Evolutionary conservation across 768 basidiomycete species (phyloP).

Genomic region (Lactarius sp.): DNA sequence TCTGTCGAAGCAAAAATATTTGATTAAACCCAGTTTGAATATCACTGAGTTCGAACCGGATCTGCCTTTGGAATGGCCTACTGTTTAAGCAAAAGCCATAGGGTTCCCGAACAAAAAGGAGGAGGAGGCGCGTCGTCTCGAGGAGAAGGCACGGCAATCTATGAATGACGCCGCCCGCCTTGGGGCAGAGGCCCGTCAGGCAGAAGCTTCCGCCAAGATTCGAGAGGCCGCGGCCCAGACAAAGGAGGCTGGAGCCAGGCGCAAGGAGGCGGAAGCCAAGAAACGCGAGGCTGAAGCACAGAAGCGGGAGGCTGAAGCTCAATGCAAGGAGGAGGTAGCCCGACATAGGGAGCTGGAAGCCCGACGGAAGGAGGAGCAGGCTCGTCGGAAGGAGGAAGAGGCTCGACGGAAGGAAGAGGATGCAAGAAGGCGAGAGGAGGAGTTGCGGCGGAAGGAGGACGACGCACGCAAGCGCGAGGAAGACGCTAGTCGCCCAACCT

Average conservation of each 20-base stretch:
- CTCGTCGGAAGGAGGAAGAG: too few species aligned
- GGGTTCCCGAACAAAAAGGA: too few species aligned
- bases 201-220: constrained; percentile 27
- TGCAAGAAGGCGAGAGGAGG: constrained; percentile 30
- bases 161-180: constrained; percentile 8
- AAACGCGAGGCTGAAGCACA: constrained; percentile 34
- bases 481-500: constrained; percentile 28
- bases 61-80: too few species aligned
- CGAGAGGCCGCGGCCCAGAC: constrained; percentile 24
- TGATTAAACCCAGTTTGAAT: too few species aligned
- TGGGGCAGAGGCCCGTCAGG: constrained; percentile 26
- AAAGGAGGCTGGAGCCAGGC: constrained; percentile 25
- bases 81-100: too few species aligned
- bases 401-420: constrained; percentile 32
- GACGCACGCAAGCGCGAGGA: constrained; percentile 36
- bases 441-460: constrained; percentile 31
- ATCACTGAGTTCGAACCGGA: too few species aligned
- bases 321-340: constrained; percentile 32
- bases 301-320: constrained; percentile 33
- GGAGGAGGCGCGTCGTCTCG: too few species aligned
- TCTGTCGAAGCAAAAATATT: too few species aligned
- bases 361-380: constrained; percentile 31
- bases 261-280: constrained; percentile 30
- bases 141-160: too few species aligned
- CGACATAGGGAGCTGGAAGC: constrained; percentile 34